Evolutionary conservation across 768 basidiomycete genomes (phyloP).

Genomic region (Lentinula boryana): DNA sequence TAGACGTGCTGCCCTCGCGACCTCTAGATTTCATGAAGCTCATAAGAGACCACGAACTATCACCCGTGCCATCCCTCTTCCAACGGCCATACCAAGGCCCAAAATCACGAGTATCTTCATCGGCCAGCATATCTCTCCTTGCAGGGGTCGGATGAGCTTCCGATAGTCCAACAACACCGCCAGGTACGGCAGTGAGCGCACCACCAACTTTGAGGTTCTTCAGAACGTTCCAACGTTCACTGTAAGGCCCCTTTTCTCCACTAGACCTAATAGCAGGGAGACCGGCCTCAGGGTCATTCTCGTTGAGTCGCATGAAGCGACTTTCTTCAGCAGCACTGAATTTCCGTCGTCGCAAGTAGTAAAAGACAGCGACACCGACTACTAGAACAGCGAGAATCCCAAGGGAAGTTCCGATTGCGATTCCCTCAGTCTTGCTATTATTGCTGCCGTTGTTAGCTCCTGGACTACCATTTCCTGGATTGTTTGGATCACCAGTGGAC

Average conservation of each 20-base stretch:
- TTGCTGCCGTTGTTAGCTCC: constrained; percentile 11
- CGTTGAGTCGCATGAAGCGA: constrained; percentile 25
- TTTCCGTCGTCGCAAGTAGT: constrained; percentile 35
- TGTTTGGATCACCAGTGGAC: constrained; percentile 14
- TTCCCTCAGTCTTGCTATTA: constrained; percentile 30
- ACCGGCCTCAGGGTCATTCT: constrained; percentile 21
- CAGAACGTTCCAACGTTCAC: background rate
- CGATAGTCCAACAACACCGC: constrained; percentile 5
- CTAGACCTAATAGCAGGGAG: constrained; percentile 25
- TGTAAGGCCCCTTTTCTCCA: constrained; percentile 4
- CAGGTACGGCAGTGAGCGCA: constrained; percentile 23
- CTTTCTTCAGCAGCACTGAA: constrained; percentile 14
- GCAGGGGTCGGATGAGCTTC: constrained; percentile 18
- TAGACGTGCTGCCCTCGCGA: constrained; percentile 32
- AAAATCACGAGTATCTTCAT: constrained; percentile 63
- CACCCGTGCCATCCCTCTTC: constrained; percentile 32
- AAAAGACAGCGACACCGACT: constrained; percentile 31
- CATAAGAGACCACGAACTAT: constrained; percentile 51
- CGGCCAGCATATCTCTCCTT: constrained; percentile 70
- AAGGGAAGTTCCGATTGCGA: constrained; percentile 58
- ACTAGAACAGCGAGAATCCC: constrained; percentile 53
- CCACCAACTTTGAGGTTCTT: constrained; percentile 11
- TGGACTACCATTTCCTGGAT: constrained; percentile 12
- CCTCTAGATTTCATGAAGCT: constrained; percentile 35
- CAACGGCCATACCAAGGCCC: constrained; percentile 16